Evolutionary conservation across 2,329 filamentous ascomycete species (phyloP), one percentile per base, ranked within the genome.

Genomic region (Botrytis fabae): DNA sequence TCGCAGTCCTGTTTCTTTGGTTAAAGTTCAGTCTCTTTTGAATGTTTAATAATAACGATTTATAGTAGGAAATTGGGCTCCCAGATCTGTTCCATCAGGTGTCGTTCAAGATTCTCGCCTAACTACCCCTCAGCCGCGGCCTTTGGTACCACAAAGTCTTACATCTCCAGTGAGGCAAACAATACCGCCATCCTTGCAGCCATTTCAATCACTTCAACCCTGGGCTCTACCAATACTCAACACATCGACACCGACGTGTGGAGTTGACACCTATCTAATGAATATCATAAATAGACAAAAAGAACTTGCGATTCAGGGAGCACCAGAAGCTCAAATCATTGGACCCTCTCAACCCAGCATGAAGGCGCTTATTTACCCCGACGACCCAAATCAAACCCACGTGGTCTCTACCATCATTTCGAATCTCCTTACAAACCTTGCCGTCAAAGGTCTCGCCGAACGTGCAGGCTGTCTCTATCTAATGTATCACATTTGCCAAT

Each of bases 231-330:
- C 81, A 40, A 75, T 72, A 57, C 32, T 84, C 64, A 76, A 81
- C 61, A 80, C 78, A 48, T 74, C 78, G 10, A 74, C 77, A 60
- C 77, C 81, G 46, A 79, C 78, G 40, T 81, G 79, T 68, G 80
- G 80, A 63, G 77, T 81, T 38, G 82, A 84, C 69, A 78, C 79
- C 57, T 78, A 83, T 51, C 71, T 83, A n/a, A 75, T 80, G 48
- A 79, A 81, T 65, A 81, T 84, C 62, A 74, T 84, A 25, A 80
- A 81, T 62, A 78, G 81, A 71, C 82, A 82, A 73, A 82, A 80
- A 60, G 79, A 78, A 65, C 78, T 82, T 63, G 78, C 80, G n/a
- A 75, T 77, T 57, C 73, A 69, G 77, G 68, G 77, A 75, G 74
- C 76, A 77, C 48, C 78, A 77, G 28, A 78, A 77, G 54, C 32